These are phyloP conservation scores for Vitis vinifera DNA, from an alignment of 164 flowering plant genomes.

Conservation along the genomic window ASM3070453v1 NC_081808.1:18796501-18797000, in stretches of 20 bases:
- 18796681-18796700: background rate
- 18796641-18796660: too few species aligned
- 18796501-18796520: too few species aligned
- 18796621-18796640: too few species aligned
- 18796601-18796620: too few species aligned
- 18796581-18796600: too few species aligned
- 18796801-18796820: constrained; percentile 64
- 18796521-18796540: too few species aligned
- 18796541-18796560: too few species aligned
- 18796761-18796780: too few species aligned
- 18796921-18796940: constrained; percentile 63
- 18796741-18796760: background rate
- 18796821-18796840: constrained; percentile 74
- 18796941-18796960: constrained; percentile 62
- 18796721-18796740: background rate
- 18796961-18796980: constrained; percentile 84
- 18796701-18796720: background rate
- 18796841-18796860: constrained; percentile 33
- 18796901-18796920: constrained; percentile 54
- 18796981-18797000: constrained; percentile 86
- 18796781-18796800: background rate
- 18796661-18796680: too few species aligned
- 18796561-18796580: too few species aligned
- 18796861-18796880: constrained; percentile 31
- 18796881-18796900: constrained; percentile 44